These are phyloP conservation scores for Haberlea rhodopensis DNA, from an alignment of 257 asterid genomes.

Conservation along the genomic window DNA sequence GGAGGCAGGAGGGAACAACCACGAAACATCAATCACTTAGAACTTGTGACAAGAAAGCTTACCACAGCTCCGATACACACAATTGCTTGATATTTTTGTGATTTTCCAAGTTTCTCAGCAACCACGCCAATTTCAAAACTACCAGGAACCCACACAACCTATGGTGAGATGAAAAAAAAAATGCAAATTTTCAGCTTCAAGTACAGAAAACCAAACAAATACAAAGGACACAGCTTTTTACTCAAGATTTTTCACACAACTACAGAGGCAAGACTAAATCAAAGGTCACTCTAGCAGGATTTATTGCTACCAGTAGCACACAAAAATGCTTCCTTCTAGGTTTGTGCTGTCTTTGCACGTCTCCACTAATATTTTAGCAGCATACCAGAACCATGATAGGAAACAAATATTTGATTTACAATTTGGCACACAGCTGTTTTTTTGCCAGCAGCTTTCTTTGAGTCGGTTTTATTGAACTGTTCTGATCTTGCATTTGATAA, in stretches of 20 bases:
- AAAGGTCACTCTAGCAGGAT: background rate
- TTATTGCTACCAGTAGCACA: background rate
- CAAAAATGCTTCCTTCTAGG: background rate
- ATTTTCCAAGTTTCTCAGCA: slow-evolving; percentile 84
- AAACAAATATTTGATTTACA: background rate
- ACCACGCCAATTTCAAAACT: slow-evolving; percentile 80
- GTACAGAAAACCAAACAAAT: background rate
- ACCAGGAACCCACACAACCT: slow-evolving; percentile 99
- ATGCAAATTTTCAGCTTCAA: slow-evolving; percentile 7
- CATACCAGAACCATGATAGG: background rate
- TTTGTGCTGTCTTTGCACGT: too few species aligned
- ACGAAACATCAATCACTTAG: background rate
- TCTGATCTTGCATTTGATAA: background rate
- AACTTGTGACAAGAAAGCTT: slow-evolving; percentile 29
- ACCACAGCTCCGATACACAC: slow-evolving; percentile 98
- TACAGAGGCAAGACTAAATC: background rate
- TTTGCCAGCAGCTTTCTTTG: background rate
- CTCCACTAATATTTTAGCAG: background rate
- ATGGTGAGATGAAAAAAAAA: slow-evolving; percentile 17
- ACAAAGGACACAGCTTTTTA: background rate
- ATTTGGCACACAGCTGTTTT: background rate
- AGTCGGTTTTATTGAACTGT: background rate
- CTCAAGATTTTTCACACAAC: too few species aligned
- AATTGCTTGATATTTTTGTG: slow-evolving; percentile 68
- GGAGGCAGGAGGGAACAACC: background rate